Evolutionary conservation across 495 filamentous ascomycete genomes (phyloP).

Genomic region (Penicillium robsamsonii): DNA sequence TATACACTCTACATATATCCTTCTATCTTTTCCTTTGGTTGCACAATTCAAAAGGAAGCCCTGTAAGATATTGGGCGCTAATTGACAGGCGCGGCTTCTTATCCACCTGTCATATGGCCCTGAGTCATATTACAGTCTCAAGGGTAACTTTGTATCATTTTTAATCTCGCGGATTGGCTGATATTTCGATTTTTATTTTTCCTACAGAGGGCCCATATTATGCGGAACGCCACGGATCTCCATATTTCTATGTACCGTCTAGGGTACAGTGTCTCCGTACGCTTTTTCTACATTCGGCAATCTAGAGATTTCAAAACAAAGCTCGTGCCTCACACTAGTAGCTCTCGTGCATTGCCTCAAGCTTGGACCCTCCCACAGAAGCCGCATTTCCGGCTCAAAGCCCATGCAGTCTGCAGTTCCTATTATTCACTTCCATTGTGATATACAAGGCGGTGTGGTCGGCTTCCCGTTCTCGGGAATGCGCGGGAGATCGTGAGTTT

Average conservation of each 20-base stretch:
- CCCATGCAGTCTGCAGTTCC: constrained; percentile 2
- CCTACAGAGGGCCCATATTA: background rate
- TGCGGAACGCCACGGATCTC: constrained; percentile 1
- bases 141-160: background rate
- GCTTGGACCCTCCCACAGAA: background rate
- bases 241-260: background rate
- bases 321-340: constrained; percentile 7
- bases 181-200: background rate
- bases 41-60: background rate
- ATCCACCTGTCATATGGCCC: constrained; percentile 11
- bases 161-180: background rate
- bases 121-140: constrained; percentile 7
- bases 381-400: background rate
- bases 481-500: background rate
- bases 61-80: background rate
- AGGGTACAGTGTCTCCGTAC: no score
- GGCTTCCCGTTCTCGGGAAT: background rate
- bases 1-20: background rate
- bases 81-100: constrained; percentile 3
- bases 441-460: background rate
- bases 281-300: background rate
- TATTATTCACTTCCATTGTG: background rate
- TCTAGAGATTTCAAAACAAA: constrained; percentile 3
- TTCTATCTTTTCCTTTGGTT: background rate
- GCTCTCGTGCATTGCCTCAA: constrained; percentile 1